Evolutionary conservation across 306 rosid species (phyloP).

Genomic region (Spatholobus suberectus): DNA sequence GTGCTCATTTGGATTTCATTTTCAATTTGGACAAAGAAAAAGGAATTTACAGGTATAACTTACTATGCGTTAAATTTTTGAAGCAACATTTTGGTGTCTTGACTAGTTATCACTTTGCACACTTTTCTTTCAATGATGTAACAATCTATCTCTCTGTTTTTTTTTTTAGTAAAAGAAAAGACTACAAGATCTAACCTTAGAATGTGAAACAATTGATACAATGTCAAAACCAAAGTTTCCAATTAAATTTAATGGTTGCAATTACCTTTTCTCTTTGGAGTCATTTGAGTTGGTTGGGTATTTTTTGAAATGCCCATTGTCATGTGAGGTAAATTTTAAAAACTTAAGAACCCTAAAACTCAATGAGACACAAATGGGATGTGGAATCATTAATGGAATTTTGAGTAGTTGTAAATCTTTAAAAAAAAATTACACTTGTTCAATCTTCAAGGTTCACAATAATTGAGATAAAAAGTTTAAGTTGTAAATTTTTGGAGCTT

Average conservation of each 20-base stretch:
- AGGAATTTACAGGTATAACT: neutral
- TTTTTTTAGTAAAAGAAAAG: neutral
- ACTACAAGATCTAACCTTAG: too few relatives aligned
- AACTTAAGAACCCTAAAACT: too few relatives aligned
- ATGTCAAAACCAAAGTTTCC: neutral
- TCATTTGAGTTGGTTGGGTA: neutral
- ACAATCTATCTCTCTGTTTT: neutral
- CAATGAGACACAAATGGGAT: too few relatives aligned
- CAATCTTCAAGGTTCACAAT: neutral
- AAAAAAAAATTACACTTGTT: neutral
- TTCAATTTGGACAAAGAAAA: too few relatives aligned
- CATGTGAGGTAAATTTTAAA: neutral
- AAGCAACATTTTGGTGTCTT: neutral
- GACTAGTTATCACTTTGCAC: neutral
- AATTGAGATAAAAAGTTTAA: neutral
- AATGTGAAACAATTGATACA: neutral
- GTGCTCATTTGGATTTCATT: too few relatives aligned
- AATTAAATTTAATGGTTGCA: too few relatives aligned
- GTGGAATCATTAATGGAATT: too few relatives aligned
- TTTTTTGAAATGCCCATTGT: neutral
- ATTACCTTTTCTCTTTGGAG: too few relatives aligned
- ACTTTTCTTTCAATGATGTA: neutral
- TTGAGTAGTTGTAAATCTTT: neutral
- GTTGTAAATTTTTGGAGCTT: too few relatives aligned
- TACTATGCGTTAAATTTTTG: neutral